Evolutionary conservation across 108 stramenopile species (phyloP).

Genomic region (Poteriospumella lacustris): DNA sequence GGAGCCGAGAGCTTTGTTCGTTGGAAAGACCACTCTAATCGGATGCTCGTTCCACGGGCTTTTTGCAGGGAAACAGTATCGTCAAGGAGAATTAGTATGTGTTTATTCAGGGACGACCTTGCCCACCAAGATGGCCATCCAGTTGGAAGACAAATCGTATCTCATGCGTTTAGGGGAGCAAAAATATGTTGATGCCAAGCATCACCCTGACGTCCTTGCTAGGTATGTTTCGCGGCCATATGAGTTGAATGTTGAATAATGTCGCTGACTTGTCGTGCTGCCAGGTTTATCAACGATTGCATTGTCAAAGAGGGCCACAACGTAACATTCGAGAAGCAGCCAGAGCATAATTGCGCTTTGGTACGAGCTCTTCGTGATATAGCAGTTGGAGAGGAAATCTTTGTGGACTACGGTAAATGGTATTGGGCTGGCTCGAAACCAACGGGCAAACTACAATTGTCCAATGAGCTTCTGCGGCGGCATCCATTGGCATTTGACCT

Average conservation of each 20-base stretch:
- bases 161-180: conserved; percentile 21
- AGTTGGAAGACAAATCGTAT: not conserved
- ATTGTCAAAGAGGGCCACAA: not conserved
- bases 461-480: too few species aligned
- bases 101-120: not conserved
- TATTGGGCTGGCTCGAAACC: too few species aligned
- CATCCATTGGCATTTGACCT: too few species aligned
- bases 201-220: not conserved
- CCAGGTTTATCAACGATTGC: conserved; percentile 27
- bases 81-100: not conserved
- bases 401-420: conserved; percentile 18
- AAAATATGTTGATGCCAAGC: conserved; percentile 13
- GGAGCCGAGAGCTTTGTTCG: not conserved
- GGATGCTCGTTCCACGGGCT: not conserved
- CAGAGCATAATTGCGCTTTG: not conserved
- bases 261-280: too few species aligned
- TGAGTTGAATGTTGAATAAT: too few species aligned
- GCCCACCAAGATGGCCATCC: not conserved
- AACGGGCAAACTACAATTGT: too few species aligned
- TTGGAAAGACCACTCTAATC: not conserved
- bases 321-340: conserved; percentile 5
- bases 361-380: not conserved
- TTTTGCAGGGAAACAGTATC: not conserved
- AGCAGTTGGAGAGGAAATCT: conserved; percentile 15
- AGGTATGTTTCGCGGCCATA: not conserved